Percentiles rank a stretch among this genome's conserved stretches.
These are phyloP conservation scores for Gynochthodes officinalis DNA, from an alignment of 257 asterid species.

Conservation along the genomic window DNA sequence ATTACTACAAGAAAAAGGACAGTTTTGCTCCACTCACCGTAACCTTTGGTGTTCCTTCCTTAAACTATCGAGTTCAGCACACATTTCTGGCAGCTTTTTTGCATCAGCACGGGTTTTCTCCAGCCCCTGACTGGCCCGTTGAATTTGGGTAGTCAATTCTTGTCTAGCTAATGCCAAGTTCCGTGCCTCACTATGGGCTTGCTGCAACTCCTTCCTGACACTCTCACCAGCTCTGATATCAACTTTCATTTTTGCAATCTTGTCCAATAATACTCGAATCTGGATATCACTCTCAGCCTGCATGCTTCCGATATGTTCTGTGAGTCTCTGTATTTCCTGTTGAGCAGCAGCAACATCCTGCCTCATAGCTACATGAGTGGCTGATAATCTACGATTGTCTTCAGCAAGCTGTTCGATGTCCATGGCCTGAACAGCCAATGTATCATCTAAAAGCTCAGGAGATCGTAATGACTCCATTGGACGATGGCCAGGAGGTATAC, in stretches of 20 bases:
- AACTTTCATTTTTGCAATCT: slow-evolving; percentile 59
- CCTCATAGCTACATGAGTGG: slow-evolving; percentile 52
- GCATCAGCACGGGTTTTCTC: slow-evolving; percentile 43
- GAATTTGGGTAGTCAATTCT: slow-evolving; percentile 48
- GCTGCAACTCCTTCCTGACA: slow-evolving; percentile 51
- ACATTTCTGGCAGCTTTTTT: slow-evolving; percentile 58
- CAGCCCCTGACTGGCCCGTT: slow-evolving; percentile 54
- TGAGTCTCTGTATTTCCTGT: slow-evolving; percentile 50
- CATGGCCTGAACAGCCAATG: slow-evolving; percentile 49
- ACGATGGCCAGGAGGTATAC: slow-evolving; percentile 32
- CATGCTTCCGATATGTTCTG: slow-evolving; percentile 59
- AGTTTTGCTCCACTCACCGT: slow-evolving; percentile 52
- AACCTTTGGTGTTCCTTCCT: slow-evolving; percentile 61
- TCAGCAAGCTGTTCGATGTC: slow-evolving; percentile 54
- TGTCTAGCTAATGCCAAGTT: slow-evolving; percentile 48
- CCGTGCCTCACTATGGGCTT: slow-evolving; percentile 53
- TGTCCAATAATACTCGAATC: slow-evolving; percentile 61
- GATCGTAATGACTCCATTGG: slow-evolving; percentile 37
- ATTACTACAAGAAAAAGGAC: slow-evolving; percentile 2
- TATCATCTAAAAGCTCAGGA: slow-evolving; percentile 38
- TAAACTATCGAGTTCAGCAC: slow-evolving; percentile 53
- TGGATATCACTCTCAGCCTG: slow-evolving; percentile 74
- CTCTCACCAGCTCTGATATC: slow-evolving; percentile 48
- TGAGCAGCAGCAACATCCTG: slow-evolving; percentile 58
- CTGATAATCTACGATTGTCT: slow-evolving; percentile 68